Percentiles rank a stretch among this genome's conserved stretches.
These are phyloP conservation scores for Opeltia flavorubescens DNA, from an alignment of 495 filamentous ascomycete species.

Conservation along the genomic window DNA sequence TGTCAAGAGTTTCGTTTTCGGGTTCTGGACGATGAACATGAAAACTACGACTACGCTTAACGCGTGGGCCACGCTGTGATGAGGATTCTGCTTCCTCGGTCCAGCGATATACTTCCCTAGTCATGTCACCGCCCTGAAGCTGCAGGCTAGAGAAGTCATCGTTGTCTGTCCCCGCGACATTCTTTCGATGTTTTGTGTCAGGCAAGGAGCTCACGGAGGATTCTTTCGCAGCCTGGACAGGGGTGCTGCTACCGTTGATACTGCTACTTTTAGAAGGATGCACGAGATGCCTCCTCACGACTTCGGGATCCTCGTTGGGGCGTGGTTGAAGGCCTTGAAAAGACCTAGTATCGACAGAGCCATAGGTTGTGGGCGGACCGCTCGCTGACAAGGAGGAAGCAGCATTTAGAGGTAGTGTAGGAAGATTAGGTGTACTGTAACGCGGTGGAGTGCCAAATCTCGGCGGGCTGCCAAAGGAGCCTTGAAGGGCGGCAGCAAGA, in stretches of 20 bases:
- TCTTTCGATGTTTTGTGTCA: constrained; percentile 30
- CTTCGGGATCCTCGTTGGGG: constrained; percentile 64
- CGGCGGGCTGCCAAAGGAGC: constrained; percentile 39
- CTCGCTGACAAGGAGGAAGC: constrained; percentile 31
- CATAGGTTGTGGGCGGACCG: constrained; percentile 52
- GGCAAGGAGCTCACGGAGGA: constrained; percentile 6
- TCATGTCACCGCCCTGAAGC: constrained; percentile 88
- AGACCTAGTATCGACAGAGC: constrained; percentile 57
- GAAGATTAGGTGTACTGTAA: constrained; percentile 14
- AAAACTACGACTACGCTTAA: constrained; percentile 73
- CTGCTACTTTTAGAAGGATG: constrained; percentile 36
- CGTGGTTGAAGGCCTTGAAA: constrained; percentile 23
- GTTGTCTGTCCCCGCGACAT: constrained; percentile 39
- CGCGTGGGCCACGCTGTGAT: constrained; percentile 23
- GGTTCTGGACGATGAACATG: constrained; percentile 59
- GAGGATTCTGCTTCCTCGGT: constrained; percentile 62
- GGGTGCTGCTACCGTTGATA: constrained; percentile 17
- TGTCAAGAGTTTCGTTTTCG: constrained; percentile 66
- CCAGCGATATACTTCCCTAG: constrained; percentile 86
- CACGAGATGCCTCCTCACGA: constrained; percentile 71
- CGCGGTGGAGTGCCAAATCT: constrained; percentile 38
- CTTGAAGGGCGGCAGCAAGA: constrained; percentile 59
- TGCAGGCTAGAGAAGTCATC: constrained; percentile 87
- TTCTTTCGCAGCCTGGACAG: constrained; percentile 16
- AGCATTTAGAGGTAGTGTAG: constrained; percentile 36